Conservation (phyloP, 2,329 filamentous ascomycete species). For the Claviceps fusiformis region DNA sequence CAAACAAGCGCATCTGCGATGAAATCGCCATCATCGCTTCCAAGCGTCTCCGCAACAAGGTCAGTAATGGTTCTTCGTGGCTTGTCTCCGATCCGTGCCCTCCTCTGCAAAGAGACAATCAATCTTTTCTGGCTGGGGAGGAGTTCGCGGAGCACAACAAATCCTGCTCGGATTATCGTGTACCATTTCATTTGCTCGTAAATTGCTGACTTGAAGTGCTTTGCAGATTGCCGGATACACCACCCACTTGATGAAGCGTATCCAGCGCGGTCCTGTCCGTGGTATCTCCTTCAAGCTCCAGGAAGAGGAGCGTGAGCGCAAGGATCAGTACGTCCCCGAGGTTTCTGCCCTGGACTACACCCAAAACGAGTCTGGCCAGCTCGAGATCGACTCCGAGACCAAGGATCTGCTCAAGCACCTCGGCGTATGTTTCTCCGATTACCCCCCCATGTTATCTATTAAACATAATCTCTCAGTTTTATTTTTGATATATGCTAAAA, state of each 20-base stretch:
- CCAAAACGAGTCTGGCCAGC: constrained; percentile 83
- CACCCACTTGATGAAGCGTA: constrained; percentile 99
- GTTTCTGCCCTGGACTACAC: constrained; percentile 96
- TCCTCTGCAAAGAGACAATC: no score
- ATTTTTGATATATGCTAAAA: constrained; percentile 13
- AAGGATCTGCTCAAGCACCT: constrained; percentile 98
- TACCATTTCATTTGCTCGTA: neutral
- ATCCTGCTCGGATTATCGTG: neutral
- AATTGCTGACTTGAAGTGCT: neutral
- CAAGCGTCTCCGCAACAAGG: constrained; percentile 99
- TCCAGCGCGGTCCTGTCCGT: constrained; percentile 96
- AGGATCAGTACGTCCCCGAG: constrained; percentile 99
- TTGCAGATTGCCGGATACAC: constrained; percentile 90
- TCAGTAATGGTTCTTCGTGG: constrained; percentile 25
- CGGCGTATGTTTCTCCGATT: constrained; percentile 56
- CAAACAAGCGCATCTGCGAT: constrained; percentile 99
- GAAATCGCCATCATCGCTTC: constrained; percentile 98
- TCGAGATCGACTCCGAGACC: constrained; percentile 94
- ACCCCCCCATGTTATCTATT: constrained; percentile 1
- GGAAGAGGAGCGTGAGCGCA: constrained; percentile 99
- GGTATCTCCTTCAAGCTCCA: constrained; percentile 99
- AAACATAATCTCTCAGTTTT: no score
- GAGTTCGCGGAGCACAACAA: no score
- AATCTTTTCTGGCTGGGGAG: no score
- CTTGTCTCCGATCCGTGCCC: neutral